Evolutionary conservation across 768 basidiomycete genomes (phyloP).

Genomic region (Rhodotorula diobovata): DNA sequence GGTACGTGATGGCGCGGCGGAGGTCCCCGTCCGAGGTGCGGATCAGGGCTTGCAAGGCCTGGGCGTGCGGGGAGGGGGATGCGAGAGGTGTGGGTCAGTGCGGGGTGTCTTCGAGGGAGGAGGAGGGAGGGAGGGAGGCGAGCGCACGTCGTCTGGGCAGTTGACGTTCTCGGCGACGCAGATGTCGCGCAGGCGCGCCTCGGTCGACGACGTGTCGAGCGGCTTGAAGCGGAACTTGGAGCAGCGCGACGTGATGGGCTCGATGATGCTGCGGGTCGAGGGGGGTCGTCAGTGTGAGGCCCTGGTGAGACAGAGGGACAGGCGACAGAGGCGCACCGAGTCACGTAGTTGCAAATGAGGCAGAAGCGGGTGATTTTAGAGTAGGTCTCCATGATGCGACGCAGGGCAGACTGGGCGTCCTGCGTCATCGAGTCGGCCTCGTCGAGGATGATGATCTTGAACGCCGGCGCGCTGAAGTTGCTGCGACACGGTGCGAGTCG

Average conservation of each 20-base stretch:
- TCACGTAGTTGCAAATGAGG: conserved; percentile 98
- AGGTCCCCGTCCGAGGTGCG: conserved; percentile 82
- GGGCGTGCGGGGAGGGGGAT: not conserved
- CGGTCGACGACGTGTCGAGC: conserved; percentile 71
- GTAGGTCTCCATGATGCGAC: conserved; percentile 99
- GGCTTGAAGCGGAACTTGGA: conserved; percentile 98
- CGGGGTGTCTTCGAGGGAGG: not conserved
- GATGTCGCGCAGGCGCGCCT: conserved; percentile 70
- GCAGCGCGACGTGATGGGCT: conserved; percentile 96
- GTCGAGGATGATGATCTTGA: conserved; percentile 97
- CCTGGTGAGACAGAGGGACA: not conserved
- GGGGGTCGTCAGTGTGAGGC: not conserved
- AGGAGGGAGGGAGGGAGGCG: not conserved
- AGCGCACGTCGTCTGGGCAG: conserved; percentile 49
- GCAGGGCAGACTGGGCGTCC: conserved; percentile 91
- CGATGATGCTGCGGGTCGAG: conserved; percentile 71
- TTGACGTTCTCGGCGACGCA: conserved; percentile 67
- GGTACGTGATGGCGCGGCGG: conserved; percentile 91
- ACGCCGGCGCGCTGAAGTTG: conserved; percentile 90
- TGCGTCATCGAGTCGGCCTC: conserved; percentile 99
- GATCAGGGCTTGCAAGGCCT: conserved; percentile 69
- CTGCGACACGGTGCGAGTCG: conserved; percentile 48
- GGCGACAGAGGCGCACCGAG: conserved; percentile 59
- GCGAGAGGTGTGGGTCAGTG: no score
- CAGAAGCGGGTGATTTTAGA: conserved; percentile 95